A percentile compares a stretch with the other conserved stretches of the same genome.
Evolutionary conservation across 2,329 filamentous ascomycete species (phyloP).

Genomic region (Zymoseptoria ardabiliae): DNA sequence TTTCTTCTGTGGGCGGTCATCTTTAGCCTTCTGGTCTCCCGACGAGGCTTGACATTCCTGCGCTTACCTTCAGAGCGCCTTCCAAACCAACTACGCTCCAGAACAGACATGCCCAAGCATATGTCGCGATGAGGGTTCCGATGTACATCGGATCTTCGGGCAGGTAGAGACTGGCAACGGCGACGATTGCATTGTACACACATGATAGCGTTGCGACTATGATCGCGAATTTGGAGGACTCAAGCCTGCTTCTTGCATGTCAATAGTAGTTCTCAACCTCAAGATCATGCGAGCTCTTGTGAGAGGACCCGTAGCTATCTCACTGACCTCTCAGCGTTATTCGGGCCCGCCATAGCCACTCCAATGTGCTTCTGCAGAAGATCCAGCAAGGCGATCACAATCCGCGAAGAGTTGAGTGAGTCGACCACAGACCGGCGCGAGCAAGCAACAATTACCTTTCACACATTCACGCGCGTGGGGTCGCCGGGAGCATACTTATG

Average conservation of each 20-base stretch:
- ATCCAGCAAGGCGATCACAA: not conserved
- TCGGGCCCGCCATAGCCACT: not conserved
- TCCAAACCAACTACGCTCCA: slow-evolving; percentile 20
- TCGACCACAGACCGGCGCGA: not conserved
- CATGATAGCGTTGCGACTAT: slow-evolving; percentile 18
- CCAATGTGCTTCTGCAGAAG: not conserved
- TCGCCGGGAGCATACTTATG: not conserved
- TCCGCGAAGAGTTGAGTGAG: not conserved
- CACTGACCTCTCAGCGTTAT: not conserved
- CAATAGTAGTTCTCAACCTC: not conserved
- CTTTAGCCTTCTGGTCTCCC: not conserved
- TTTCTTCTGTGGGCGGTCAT: slow-evolving; percentile 9
- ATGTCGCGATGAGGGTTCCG: slow-evolving; percentile 18
- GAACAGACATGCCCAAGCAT: slow-evolving; percentile 22
- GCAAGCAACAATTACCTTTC: not conserved
- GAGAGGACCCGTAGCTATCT: not conserved
- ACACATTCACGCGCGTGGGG: not conserved
- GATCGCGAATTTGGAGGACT: slow-evolving; percentile 10
- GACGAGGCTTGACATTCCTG: not conserved
- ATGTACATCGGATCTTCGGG: slow-evolving; percentile 25
- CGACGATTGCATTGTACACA: slow-evolving; percentile 21
- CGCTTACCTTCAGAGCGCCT: slow-evolving; percentile 19
- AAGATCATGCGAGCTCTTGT: not conserved
- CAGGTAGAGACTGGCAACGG: slow-evolving; percentile 19
- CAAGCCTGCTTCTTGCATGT: not conserved